Conservation (phyloP, 495 filamentous ascomycete species). For the Podospora fimiseda region DNA sequence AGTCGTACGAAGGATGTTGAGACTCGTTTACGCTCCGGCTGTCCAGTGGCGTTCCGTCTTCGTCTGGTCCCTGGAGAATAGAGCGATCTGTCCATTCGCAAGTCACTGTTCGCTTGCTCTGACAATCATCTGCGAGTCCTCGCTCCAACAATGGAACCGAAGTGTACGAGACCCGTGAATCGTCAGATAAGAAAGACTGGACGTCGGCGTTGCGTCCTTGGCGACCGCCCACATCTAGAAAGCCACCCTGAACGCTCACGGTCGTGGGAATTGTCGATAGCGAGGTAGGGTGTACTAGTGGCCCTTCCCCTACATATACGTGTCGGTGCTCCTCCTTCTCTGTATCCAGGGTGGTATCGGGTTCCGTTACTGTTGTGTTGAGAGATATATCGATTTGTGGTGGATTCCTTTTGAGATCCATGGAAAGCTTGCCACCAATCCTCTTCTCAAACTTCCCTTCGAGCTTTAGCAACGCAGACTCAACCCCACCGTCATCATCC, state of each 20-base stretch:
- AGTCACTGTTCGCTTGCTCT: constrained; percentile 31
- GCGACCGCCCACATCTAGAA: constrained; percentile 16
- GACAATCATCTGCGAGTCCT: constrained; percentile 55
- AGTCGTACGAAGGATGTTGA: constrained; percentile 40
- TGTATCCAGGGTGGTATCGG: constrained; percentile 18
- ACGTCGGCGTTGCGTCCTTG: constrained; percentile 24
- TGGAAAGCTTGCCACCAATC: constrained; percentile 31
- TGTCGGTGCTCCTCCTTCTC: constrained; percentile 45
- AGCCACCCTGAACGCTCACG: constrained; percentile 15
- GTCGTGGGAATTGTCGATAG: constrained; percentile 23
- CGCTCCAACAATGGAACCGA: constrained; percentile 73
- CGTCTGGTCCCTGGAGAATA: constrained; percentile 34
- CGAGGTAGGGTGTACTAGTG: background rate
- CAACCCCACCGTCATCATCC: constrained; percentile 82
- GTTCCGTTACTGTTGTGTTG: constrained; percentile 11
- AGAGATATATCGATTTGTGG: constrained; percentile 9
- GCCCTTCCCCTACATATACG: constrained; percentile 31
- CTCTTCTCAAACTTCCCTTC: constrained; percentile 76
- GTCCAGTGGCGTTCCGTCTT: constrained; percentile 20
- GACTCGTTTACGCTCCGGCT: constrained; percentile 30
- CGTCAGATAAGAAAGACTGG: constrained; percentile 44
- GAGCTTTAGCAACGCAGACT: constrained; percentile 84
- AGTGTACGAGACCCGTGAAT: constrained; percentile 57
- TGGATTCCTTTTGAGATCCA: constrained; percentile 26
- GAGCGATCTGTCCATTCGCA: constrained; percentile 43